phyloP scores from a whole-genome alignment of 1,284 basidiomycete species.

The Naganishia sp. region DNA sequence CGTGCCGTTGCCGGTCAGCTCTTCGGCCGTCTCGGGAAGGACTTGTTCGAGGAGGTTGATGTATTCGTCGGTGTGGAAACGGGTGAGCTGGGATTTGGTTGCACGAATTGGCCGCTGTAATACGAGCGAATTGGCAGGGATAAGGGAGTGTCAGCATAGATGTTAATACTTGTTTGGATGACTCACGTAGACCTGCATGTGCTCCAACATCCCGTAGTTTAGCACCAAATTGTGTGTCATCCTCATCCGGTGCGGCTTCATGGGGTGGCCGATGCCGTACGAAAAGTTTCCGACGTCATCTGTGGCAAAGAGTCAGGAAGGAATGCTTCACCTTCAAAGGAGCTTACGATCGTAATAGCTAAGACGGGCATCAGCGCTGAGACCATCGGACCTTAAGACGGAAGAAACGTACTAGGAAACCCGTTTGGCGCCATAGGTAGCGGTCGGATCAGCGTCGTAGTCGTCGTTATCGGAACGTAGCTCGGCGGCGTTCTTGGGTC shows the following conservation, averaged over 20 bases:
- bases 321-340: too few relatives aligned
- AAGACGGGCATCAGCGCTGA: not conserved
- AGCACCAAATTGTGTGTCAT: constrained; percentile 90
- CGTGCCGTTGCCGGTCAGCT: constrained; percentile 77
- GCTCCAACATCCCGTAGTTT: constrained; percentile 83
- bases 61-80: constrained; percentile 98
- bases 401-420: constrained; percentile 35
- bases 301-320: not conserved
- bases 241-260: constrained; percentile 92
- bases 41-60: constrained; percentile 85
- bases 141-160: too few relatives aligned
- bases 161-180: not conserved
- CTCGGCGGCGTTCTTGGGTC: constrained; percentile 7
- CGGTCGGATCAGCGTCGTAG: not conserved
- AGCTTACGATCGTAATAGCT: constrained; percentile 46
- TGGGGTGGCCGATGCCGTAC: constrained; percentile 84
- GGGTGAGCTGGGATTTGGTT: constrained; percentile 77
- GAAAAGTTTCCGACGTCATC: constrained; percentile 58
- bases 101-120: constrained; percentile 75
- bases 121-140: not conserved
- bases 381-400: not conserved
- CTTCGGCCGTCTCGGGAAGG: constrained; percentile 81
- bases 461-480: not conserved
- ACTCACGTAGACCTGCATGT: constrained; percentile 86
- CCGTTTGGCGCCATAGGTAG: constrained; percentile 27